phyloP scores from a whole-genome alignment of 1,139 yeast species.

The Suhomyces panamericanus region DNA sequence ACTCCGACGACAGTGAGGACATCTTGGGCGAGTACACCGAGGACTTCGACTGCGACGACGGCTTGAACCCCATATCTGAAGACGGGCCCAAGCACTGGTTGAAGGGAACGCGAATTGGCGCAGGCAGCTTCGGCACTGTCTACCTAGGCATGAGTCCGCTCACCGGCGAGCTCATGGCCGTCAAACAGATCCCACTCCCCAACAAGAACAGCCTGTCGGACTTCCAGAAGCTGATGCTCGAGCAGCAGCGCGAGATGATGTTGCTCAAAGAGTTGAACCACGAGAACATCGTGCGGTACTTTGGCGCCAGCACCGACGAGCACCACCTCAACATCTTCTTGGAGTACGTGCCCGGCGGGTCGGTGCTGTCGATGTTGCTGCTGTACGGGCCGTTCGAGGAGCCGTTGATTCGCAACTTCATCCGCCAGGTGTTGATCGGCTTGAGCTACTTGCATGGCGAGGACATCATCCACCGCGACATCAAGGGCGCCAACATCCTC shows the following conservation, averaged over 20 bases:
- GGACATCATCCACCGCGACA: conserved; percentile 86
- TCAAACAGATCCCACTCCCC: conserved; percentile 83
- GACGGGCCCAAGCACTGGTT: conserved; percentile 79
- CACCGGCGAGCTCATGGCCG: conserved; percentile 96
- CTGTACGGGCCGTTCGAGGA: conserved; percentile 93
- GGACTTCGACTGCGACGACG: conserved; percentile 23
- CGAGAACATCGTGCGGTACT: conserved; percentile 87
- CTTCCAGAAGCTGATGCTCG: conserved; percentile 64
- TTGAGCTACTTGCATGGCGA: conserved; percentile 76
- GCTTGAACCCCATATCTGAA: conserved; percentile 22
- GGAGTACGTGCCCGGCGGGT: conserved; percentile 97
- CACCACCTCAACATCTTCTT: conserved; percentile 75
- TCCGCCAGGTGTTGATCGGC: conserved; percentile 81
- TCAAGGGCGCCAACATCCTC: conserved; percentile 88
- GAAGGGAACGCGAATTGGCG: conserved; percentile 89
- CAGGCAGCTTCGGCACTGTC: conserved; percentile 94
- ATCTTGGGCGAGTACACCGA: conserved; percentile 22
- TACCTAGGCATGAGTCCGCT: conserved; percentile 88
- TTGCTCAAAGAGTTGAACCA: conserved; percentile 79
- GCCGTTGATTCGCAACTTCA: conserved; percentile 79
- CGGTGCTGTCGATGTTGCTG: conserved; percentile 80
- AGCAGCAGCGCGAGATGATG: conserved; percentile 85
- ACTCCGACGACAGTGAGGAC: conserved; percentile 47
- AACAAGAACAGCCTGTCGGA: conserved; percentile 39
- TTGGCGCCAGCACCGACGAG: conserved; percentile 80